Conservation (phyloP, 1,139 yeast species). For the Geotrichum cucujoidarum region DNA sequence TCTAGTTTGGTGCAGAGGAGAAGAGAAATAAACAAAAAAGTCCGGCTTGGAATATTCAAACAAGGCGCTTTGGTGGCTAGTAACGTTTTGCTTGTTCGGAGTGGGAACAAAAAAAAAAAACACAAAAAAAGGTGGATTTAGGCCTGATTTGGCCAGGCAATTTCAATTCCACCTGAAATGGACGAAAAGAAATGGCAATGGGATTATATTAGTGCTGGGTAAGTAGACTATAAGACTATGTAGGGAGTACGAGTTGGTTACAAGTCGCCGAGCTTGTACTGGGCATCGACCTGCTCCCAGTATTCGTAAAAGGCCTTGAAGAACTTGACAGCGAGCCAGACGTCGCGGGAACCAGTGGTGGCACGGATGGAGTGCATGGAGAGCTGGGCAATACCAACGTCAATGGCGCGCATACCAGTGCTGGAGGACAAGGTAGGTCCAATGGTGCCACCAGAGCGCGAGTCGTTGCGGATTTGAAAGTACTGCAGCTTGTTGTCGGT, state of each 20-base stretch:
- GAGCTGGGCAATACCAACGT: slow-evolving; percentile 86
- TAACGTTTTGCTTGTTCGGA: no score
- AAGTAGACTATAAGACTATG: no score
- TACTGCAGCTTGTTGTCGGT: slow-evolving; percentile 61
- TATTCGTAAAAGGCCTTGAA: slow-evolving; percentile 63
- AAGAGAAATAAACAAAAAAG: no score
- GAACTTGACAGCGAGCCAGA: slow-evolving; percentile 57
- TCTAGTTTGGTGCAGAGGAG: no score
- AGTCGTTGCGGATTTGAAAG: slow-evolving; percentile 65
- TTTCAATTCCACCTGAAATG: no score
- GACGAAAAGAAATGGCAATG: no score
- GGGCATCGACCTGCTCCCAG: slow-evolving; percentile 38
- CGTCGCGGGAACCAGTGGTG: slow-evolving; percentile 83
- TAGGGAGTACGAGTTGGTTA: slow-evolving; percentile 20
- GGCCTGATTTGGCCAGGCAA: no score
- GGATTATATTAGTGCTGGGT: no score
- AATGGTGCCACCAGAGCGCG: slow-evolving; percentile 93
- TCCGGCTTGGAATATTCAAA: no score
- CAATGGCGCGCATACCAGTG: slow-evolving; percentile 82
- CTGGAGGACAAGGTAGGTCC: slow-evolving; percentile 88
- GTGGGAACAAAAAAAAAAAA: no score
- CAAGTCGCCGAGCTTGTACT: slow-evolving; percentile 33
- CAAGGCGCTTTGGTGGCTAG: no score
- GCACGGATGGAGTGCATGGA: slow-evolving; percentile 96
- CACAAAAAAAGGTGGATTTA: no score